Evolutionary conservation across 352 stramenopile species (phyloP).

Genomic region (Globisporangium acanthophoron): DNA sequence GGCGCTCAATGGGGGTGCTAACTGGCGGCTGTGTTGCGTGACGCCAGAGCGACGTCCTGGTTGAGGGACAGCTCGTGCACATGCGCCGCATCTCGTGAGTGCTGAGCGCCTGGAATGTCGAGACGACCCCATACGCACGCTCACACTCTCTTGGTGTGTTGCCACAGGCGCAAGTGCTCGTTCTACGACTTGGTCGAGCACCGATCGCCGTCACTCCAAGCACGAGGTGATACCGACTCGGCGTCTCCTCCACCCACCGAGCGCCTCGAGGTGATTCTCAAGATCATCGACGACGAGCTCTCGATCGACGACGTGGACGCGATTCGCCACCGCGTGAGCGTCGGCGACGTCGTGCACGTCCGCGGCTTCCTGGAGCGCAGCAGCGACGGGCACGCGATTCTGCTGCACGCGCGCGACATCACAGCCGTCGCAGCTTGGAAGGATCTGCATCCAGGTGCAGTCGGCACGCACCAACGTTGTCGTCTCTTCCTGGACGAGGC

Average conservation of each 20-base stretch:
- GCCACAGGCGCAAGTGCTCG: conserved; percentile 49
- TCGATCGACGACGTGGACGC: conserved; percentile 52
- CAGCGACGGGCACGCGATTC: conserved; percentile 10
- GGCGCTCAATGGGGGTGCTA: neutral
- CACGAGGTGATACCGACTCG: neutral
- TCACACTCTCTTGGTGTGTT: neutral
- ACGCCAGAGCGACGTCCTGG: conserved; percentile 27
- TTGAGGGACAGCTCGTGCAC: conserved; percentile 75
- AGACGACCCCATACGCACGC: neutral
- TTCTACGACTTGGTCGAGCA: conserved; percentile 63
- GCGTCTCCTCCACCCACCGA: conserved; percentile 12
- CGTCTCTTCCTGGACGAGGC: neutral
- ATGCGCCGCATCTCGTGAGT: conserved; percentile 62
- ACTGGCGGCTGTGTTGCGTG: neutral
- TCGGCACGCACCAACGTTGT: neutral
- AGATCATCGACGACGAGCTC: conserved; percentile 65
- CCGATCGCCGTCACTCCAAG: conserved; percentile 3
- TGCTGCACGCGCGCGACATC: conserved; percentile 44
- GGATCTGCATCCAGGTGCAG: conserved; percentile 30
- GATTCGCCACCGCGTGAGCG: conserved; percentile 56
- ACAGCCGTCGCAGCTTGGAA: conserved; percentile 42
- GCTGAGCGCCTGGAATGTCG: neutral
- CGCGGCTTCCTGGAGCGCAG: conserved; percentile 53
- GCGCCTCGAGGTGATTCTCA: conserved; percentile 71
- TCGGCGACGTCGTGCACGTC: conserved; percentile 64